A percentile compares a stretch with the other conserved stretches of the same genome.
These are phyloP conservation scores for Teratosphaeriaceae sp. DNA, from an alignment of 2,329 filamentous ascomycete species.

Conservation along the genomic window DNA sequence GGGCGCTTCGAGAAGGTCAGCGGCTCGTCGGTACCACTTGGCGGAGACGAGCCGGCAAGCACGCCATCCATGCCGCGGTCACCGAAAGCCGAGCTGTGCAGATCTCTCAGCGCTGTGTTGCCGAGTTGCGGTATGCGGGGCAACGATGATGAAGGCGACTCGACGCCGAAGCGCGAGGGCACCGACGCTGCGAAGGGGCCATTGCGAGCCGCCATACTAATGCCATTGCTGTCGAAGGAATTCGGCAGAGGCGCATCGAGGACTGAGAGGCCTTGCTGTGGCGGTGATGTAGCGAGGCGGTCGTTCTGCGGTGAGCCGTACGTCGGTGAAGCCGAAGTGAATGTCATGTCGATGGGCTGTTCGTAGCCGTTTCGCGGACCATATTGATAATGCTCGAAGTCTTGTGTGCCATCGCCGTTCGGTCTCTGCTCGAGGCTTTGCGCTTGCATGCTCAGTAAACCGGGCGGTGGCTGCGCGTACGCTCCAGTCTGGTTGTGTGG, in stretches of 20 bases:
- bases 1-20: conserved; percentile 60
- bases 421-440: conserved; percentile 25
- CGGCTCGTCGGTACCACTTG: conserved; percentile 58
- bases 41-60: conserved; percentile 47
- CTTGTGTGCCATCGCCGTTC: conserved; percentile 18
- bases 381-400: conserved; percentile 25
- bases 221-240: conserved; percentile 93
- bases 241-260: conserved; percentile 88
- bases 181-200: conserved; percentile 89
- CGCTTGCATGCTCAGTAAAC: conserved; percentile 30
- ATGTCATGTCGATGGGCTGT: conserved; percentile 47
- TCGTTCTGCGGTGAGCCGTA: conserved; percentile 79
- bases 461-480: conserved; percentile 23
- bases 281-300: conserved; percentile 72
- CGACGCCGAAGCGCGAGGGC: conserved; percentile 83
- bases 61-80: conserved; percentile 46
- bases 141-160: conserved; percentile 65
- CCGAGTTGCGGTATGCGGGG: conserved; percentile 43
- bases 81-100: conserved; percentile 61
- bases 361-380: conserved; percentile 22
- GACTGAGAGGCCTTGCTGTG: conserved; percentile 65
- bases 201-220: conserved; percentile 83
- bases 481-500: conserved; percentile 9
- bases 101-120: conserved; percentile 45
- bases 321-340: conserved; percentile 51